A percentile compares a stretch with the other conserved stretches of the same genome.
Conservation (phyloP, 192 early-diverging fungal genomes). For the Entomortierella beljakovae region DNA sequence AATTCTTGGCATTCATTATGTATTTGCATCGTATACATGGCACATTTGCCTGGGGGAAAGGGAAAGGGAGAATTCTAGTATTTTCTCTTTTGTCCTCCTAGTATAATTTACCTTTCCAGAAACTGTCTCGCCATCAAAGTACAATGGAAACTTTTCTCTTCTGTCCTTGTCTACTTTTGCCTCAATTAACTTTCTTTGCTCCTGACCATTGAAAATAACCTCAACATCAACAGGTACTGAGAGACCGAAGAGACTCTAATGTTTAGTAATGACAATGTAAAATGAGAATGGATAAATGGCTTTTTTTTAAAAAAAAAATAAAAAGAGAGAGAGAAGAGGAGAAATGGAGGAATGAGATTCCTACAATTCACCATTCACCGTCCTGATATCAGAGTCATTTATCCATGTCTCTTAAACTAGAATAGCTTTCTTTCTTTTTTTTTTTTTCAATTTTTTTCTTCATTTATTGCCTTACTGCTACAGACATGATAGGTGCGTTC, state of each 20-base stretch:
- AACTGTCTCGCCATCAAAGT: conserved; percentile 97
- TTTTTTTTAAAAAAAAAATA: too few species aligned
- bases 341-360: conserved; percentile 1
- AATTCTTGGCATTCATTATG: too few species aligned
- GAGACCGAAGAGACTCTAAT: conserved; percentile 80
- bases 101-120: conserved; percentile 94
- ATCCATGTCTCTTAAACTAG: not conserved
- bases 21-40: too few species aligned
- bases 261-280: not conserved
- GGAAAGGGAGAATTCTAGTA: too few species aligned
- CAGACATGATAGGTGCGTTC: not conserved
- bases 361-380: not conserved
- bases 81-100: too few species aligned
- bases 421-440: too few species aligned
- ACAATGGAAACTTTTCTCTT: conserved; percentile 92
- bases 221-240: conserved; percentile 90
- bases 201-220: conserved; percentile 84
- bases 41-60: too few species aligned
- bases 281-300: not conserved
- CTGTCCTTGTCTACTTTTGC: conserved; percentile 94
- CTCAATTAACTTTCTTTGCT: conserved; percentile 92
- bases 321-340: not conserved
- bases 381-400: not conserved
- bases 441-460: not conserved
- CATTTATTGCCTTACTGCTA: conserved; percentile 2